Evolutionary conservation across 225 moss, liverwort and hornwort species (phyloP).

Genomic region (Polytrichum formosum): DNA sequence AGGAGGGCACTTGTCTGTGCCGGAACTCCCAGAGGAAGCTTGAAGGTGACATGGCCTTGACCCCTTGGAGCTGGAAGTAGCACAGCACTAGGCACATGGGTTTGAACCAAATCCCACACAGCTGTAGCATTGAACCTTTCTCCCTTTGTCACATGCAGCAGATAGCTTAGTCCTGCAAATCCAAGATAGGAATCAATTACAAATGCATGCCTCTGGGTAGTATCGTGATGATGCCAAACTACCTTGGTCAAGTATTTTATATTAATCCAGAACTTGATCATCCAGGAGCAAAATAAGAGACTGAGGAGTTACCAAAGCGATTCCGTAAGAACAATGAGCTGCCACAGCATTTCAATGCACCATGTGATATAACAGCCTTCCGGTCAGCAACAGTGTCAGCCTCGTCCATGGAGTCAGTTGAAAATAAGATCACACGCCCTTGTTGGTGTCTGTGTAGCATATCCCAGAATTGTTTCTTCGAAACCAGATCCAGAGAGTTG

Average conservation of each 20-base stretch:
- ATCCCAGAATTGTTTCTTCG: conserved; percentile 80
- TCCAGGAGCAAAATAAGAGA: conserved; percentile 7
- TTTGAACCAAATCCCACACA: conserved; percentile 58
- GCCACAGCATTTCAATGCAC: conserved; percentile 87
- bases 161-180: conserved; percentile 72
- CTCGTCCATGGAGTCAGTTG: conserved; percentile 90
- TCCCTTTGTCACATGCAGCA: conserved; percentile 76
- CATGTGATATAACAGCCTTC: conserved; percentile 82
- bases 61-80: conserved; percentile 63
- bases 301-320: conserved; percentile 58
- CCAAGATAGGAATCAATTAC: conserved; percentile 2
- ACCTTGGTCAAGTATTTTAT: conserved; percentile 1
- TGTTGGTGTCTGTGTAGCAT: conserved; percentile 76
- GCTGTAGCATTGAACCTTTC: conserved; percentile 71
- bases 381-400: conserved; percentile 83
- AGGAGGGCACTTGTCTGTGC: conserved; percentile 73
- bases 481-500: conserved; percentile 59
- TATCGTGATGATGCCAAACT: background rate
- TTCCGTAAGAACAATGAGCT: conserved; percentile 77
- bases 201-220: background rate
- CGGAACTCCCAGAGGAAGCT: conserved; percentile 79
- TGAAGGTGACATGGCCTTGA: conserved; percentile 70
- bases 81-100: conserved; percentile 58
- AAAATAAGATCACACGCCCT: conserved; percentile 69
- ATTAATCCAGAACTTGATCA: background rate